Evolutionary conservation across 495 filamentous ascomycete genomes (phyloP), one percentile per base, ranked within the genome.

Genomic region (Hypoxylon cercidicola): DNA sequence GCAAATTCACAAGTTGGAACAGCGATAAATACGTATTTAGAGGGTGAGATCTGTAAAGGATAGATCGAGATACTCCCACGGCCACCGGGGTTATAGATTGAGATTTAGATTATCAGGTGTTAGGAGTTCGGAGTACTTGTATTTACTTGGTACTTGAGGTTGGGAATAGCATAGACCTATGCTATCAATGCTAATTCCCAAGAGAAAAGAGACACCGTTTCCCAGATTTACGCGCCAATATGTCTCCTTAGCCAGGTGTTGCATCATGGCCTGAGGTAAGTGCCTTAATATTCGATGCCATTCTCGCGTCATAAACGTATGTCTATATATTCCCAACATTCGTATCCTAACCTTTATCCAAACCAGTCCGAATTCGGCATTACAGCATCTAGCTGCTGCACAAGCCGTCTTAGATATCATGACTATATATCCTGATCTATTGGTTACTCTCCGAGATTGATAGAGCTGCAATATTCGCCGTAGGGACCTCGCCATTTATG

Each of bases 401-500:
- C 16, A 41, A 37, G n/a, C n/a, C n/a, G n/a, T n/a, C n/a, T n/a
- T n/a, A n/a, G n/a, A n/a, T n/a, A 28, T 40, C 19, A 19, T 12
- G 28, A 15, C 1, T 15, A 28, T 19, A 39, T 34, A 2, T 41
- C 7, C n/a, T 20, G 5, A n/a, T 46, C 16, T 41, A 53, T 34
- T 49, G 45, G 11, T 56, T 47, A 1, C 7, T 51, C 6, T 63
- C 65, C 37, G 60, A 25, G 30, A 63, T 43, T 4, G 65, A 52
- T 6, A 68, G 30, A 4, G 65, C 60, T 12, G 59, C 60, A 16
- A 68, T 52, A 20, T 39, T 60, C 16, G 59, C 49, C 15, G 60
- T 63, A 21, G 63, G 64, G 15, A 60, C 65, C 18, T 69, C 66
- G 37, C 39, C 60, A 40, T 54, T 69, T 15, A 62, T 19, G 12